phyloP scores from a whole-genome alignment of 2,329 filamentous ascomycete genomes.

The Aureobasidium zeae region DNA sequence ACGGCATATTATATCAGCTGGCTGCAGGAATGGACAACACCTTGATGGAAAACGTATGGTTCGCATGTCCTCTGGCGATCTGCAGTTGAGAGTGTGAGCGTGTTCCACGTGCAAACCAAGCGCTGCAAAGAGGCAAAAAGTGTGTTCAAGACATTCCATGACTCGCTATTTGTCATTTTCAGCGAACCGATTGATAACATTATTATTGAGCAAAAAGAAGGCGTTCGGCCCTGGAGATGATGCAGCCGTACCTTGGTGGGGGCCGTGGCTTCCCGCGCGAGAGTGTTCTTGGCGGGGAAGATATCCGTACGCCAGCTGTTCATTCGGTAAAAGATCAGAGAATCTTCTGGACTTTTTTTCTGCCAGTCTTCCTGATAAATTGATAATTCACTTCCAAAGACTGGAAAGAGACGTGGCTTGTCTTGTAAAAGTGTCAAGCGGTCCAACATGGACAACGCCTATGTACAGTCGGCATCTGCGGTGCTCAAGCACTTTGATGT shows the following conservation, averaged over 20 bases:
- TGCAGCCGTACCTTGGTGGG: no score
- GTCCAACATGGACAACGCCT: conserved; percentile 31
- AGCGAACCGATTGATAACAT: no score
- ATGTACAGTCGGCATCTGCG: conserved; percentile 26
- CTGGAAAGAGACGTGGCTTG: conserved; percentile 5
- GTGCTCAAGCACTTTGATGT: conserved; percentile 31
- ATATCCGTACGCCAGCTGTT: neutral
- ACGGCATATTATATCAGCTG: neutral
- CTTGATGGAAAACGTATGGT: neutral
- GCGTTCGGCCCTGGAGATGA: no score
- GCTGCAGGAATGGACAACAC: neutral
- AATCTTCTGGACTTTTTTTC: conserved; percentile 10
- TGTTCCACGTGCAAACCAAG: neutral
- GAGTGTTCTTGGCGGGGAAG: neutral
- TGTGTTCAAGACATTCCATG: neutral
- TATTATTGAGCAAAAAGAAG: no score
- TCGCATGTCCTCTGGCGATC: neutral
- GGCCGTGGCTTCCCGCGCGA: neutral
- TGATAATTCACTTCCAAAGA: conserved; percentile 1
- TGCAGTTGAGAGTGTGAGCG: neutral
- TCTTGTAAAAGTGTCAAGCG: neutral
- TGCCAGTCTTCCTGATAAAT: no score
- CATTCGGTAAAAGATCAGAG: neutral
- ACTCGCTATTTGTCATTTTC: no score
- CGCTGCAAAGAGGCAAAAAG: neutral